Evolutionary conservation across 371 early-diverging fungal genomes (phyloP), one percentile per base, ranked within the genome.

Genomic region (Zopfochytrium polystomum): DNA sequence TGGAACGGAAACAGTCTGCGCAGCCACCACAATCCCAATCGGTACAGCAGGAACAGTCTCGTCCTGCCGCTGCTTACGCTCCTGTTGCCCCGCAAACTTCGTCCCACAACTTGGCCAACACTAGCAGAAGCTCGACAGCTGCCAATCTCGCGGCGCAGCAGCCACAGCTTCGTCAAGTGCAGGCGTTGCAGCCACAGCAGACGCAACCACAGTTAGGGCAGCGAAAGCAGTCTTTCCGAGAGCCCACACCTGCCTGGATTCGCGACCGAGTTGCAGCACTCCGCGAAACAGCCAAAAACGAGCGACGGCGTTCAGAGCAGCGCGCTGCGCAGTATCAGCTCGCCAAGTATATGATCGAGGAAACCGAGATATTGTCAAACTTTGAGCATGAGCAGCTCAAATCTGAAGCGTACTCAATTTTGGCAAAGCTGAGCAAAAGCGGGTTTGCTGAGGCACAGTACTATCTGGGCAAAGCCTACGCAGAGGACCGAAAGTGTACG

Each of bases 381-480:
- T 7, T 18, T 18, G 38, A 38, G 18, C 38, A 38, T 18, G 38
- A 38, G 11, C 38, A 18, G 7, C 11, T 18, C 7, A 38, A 38
- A 18, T 7, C 18, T 18, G 38, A 38, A 38, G 65, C 58, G 18
- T 65, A 59, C 48, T 23, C 31, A 3, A 20, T 65, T 15, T 55
- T 65, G 29, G 25, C 30, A 11, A 51, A 54, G 45, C 47, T 65
- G 3, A 53, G 58, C 18, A 31, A 22, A 13, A 15, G 18, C 23
- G 65, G 65, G 25, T 52, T 58, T 34, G 60, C 56, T 2, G 65
- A 65, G 46, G 65, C 65, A 7, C 58, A 53, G 35, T 58, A 47
- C 33, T 58, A 58, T 32, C 58, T 58, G n/a, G 58, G 58, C 3
- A 58, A 58, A 48, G 58, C 58, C 4, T 58, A 30, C 32, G 58